Conservation (phyloP, 2,329 filamentous ascomycete genomes). For the Hymenotorrendiella dingleyae region DNA sequence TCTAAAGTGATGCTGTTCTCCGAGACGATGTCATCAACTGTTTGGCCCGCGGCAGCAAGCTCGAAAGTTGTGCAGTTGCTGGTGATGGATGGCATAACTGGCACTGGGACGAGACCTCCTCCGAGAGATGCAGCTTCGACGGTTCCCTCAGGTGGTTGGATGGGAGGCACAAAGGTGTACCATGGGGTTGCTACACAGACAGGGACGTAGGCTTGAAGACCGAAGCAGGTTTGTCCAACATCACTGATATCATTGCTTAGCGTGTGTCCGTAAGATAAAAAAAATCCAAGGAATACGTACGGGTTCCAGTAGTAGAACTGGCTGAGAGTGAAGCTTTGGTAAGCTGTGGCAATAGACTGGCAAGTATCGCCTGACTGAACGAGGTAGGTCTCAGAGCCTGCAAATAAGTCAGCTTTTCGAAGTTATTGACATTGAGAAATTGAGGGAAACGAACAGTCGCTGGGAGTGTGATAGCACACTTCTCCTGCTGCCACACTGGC, state of each 20-base stretch:
- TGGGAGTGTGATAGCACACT: slow-evolving; percentile 10
- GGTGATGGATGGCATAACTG: slow-evolving; percentile 8
- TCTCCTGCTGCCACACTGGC: slow-evolving; percentile 5
- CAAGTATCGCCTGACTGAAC: slow-evolving; percentile 9
- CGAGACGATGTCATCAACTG: slow-evolving; percentile 3
- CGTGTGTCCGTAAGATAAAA: not conserved
- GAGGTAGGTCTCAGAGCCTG: slow-evolving; percentile 8
- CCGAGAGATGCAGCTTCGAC: slow-evolving; percentile 1
- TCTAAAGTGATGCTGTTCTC: slow-evolving; percentile 6
- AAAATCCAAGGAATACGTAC: not conserved
- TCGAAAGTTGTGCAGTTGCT: slow-evolving; percentile 6
- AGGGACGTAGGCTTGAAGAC: slow-evolving; percentile 7
- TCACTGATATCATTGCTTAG: slow-evolving; percentile 32
- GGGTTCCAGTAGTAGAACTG: slow-evolving; percentile 11
- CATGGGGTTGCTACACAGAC: slow-evolving; percentile 9
- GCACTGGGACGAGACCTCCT: slow-evolving; percentile 6
- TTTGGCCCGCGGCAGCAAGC: slow-evolving; percentile 4
- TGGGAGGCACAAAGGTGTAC: slow-evolving; percentile 8
- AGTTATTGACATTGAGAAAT: not conserved
- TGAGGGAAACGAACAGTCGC: not conserved
- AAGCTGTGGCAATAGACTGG: slow-evolving; percentile 2
- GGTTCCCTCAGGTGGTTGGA: slow-evolving; percentile 3
- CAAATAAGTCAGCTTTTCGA: not conserved
- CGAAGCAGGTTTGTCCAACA: slow-evolving; percentile 43
- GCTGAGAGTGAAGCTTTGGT: slow-evolving; percentile 7